Evolutionary conservation across 2,329 filamentous ascomycete species (phyloP).

Genomic region (Pezicula carpinea): DNA sequence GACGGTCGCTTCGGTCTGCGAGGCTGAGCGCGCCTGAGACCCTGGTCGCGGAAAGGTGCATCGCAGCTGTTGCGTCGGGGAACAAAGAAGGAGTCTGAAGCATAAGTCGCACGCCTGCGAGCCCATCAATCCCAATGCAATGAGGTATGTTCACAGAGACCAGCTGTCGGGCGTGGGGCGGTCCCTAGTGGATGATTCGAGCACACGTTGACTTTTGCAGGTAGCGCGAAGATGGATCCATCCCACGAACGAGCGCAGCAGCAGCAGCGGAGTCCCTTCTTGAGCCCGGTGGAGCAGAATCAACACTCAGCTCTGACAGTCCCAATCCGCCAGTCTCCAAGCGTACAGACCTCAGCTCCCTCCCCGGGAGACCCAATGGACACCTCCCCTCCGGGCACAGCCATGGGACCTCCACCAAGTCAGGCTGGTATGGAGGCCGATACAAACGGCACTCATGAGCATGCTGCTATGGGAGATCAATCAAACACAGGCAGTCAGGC

Average conservation of each 20-base stretch:
- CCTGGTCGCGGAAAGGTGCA: too few species aligned
- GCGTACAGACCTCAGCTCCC: conserved; percentile 54
- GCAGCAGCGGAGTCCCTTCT: conserved; percentile 23
- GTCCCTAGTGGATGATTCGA: too few species aligned
- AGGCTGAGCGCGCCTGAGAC: too few species aligned
- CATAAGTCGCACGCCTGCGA: too few species aligned
- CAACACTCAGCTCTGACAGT: conserved; percentile 37
- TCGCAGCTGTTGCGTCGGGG: too few species aligned
- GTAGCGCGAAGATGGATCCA: conserved; percentile 26
- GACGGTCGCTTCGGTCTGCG: too few species aligned
- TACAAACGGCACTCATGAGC: conserved; percentile 28
- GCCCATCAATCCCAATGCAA: too few species aligned
- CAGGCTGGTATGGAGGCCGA: conserved; percentile 28
- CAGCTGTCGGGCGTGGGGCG: too few species aligned
- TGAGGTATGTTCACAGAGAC: too few species aligned
- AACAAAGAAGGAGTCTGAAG: too few species aligned
- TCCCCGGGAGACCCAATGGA: conserved; percentile 58
- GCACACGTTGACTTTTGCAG: conserved; percentile 10
- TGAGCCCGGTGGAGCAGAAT: conserved; percentile 17
- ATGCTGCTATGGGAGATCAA: conserved; percentile 28
- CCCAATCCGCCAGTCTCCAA: conserved; percentile 52
- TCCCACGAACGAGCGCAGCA: conserved; percentile 23
- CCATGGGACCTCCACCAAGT: conserved; percentile 32
- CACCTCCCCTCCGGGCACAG: conserved; percentile 45
- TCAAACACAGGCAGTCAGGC: conserved; percentile 29